A percentile compares a stretch with the other conserved stretches of the same genome.
Evolutionary conservation across 2,329 filamentous ascomycete genomes (phyloP).

Genomic region (Rugonectria rugulosa): DNA sequence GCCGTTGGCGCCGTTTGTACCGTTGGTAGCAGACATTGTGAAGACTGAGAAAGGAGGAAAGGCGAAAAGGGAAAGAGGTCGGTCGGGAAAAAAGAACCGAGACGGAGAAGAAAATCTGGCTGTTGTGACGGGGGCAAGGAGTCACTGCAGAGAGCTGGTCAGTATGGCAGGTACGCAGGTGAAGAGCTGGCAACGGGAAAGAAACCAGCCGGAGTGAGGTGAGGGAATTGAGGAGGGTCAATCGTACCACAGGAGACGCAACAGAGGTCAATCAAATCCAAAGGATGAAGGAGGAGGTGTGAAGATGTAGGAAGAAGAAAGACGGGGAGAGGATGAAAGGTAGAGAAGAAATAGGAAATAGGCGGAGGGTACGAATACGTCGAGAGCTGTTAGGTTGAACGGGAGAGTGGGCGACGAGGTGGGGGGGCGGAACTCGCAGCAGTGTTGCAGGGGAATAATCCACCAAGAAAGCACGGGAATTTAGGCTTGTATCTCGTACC

Average conservation of each 20-base stretch:
- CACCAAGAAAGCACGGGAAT: neutral
- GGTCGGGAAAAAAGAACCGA: conserved; percentile 33
- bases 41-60: conserved; percentile 35
- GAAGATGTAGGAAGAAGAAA: conserved; percentile 34
- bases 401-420: conserved; percentile 33
- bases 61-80: conserved; percentile 21
- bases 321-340: conserved; percentile 40
- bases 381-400: conserved; percentile 25
- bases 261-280: conserved; percentile 19
- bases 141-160: conserved; percentile 32
- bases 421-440: conserved; percentile 17
- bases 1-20: conserved; percentile 52
- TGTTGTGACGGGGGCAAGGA: conserved; percentile 30
- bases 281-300: conserved; percentile 27
- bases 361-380: conserved; percentile 41
- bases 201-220: neutral
- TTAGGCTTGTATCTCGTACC: conserved; percentile 2
- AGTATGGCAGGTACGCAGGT: conserved; percentile 23
- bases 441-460: conserved; percentile 5
- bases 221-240: neutral
- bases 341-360: conserved; percentile 37
- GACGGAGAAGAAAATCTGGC: conserved; percentile 28
- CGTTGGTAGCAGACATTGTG: conserved; percentile 65
- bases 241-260: conserved; percentile 25
- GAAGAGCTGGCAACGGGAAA: conserved; percentile 9